Evolutionary conservation across 2,329 filamentous ascomycete genomes (phyloP), one percentile per base, ranked within the genome.

Genomic region (Penicillium sp.): DNA sequence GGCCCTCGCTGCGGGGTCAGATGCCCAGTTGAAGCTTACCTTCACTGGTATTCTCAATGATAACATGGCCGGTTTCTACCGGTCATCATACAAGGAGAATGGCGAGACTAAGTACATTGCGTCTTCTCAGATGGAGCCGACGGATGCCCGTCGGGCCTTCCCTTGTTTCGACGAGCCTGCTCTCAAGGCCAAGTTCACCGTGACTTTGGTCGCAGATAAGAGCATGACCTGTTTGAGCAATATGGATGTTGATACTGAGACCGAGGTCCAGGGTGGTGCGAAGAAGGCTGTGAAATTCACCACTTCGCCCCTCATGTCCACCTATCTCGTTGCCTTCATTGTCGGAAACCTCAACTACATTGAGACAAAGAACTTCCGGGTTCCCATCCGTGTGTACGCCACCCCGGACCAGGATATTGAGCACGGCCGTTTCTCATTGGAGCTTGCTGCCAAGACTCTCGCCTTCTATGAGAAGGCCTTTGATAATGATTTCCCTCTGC

Each of bases 61-160:
- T 74, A 93, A 94, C 78, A 96, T 97, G 91, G 92, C 92, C 48
- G 93, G 93, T 47, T 97, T 97, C 83, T 97, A 97, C 78, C 87
- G 93, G 57, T 96, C 92, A 1, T 95, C 91, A 7, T 97, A 93
- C 82, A 95, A 94, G 81, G 87, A 86, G 60, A 86, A 94, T 69
- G 93, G 93, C 39, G 85, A 85, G 59, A 87, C 88, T 57, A 90
- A 89, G 65, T 89, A 92, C 72, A 82, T 97, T 70, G 93, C 92
- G 29, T 93, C 92, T 27, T 91, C 91, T 19, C 93, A 97, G 81
- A 96, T 97, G 90, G 93, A 97, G 79, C 88, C 93, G 39, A 97
- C 93, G 15, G 93, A 97, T 78, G 92, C 91, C 60, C 86, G 93
- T 68, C 84, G 92, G 67, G 92, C 93, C 7, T 96, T 97, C 78